Evolutionary conservation across 495 filamentous ascomycete species (phyloP).

Genomic region (Lichenothelia convexa): DNA sequence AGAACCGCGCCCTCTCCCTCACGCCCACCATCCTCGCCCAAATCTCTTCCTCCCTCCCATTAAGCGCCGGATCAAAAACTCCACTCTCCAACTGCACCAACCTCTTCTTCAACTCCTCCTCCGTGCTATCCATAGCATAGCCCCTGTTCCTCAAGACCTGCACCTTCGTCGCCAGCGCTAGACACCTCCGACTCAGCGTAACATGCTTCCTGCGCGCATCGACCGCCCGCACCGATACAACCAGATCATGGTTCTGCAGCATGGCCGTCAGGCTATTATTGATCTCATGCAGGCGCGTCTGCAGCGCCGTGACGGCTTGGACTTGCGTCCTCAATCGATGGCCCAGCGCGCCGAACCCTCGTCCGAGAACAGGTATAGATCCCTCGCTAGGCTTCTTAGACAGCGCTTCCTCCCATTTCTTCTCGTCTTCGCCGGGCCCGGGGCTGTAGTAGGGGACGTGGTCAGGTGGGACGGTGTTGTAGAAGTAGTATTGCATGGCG

Average conservation of each 20-base stretch:
- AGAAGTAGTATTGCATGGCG: constrained; percentile 79
- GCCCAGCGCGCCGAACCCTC: constrained; percentile 51
- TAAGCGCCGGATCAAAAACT: constrained; percentile 68
- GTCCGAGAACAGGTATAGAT: constrained; percentile 56
- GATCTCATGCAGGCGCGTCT: constrained; percentile 74
- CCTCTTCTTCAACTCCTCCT: constrained; percentile 81
- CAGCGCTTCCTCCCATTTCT: constrained; percentile 87
- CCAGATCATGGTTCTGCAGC: constrained; percentile 64
- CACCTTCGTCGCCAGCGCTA: constrained; percentile 74
- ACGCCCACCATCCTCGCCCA: constrained; percentile 88
- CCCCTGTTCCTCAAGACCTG: constrained; percentile 82
- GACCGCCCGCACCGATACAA: constrained; percentile 58
- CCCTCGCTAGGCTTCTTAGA: constrained; percentile 61
- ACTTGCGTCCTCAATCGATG: constrained; percentile 63
- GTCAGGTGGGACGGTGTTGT: constrained; percentile 72
- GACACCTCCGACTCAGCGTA: constrained; percentile 59
- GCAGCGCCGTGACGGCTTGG: constrained; percentile 50
- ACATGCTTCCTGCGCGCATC: constrained; percentile 68
- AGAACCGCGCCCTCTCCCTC: constrained; percentile 54
- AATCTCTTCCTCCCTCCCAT: constrained; percentile 76
- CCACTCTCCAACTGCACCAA: constrained; percentile 52
- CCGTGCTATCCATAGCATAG: constrained; percentile 77
- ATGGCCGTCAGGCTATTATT: constrained; percentile 65
- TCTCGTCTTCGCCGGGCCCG: constrained; percentile 52
- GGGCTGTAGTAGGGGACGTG: constrained; percentile 69